Conservation (phyloP, 805 yeast species). For the Candida vaughaniae region DNA sequence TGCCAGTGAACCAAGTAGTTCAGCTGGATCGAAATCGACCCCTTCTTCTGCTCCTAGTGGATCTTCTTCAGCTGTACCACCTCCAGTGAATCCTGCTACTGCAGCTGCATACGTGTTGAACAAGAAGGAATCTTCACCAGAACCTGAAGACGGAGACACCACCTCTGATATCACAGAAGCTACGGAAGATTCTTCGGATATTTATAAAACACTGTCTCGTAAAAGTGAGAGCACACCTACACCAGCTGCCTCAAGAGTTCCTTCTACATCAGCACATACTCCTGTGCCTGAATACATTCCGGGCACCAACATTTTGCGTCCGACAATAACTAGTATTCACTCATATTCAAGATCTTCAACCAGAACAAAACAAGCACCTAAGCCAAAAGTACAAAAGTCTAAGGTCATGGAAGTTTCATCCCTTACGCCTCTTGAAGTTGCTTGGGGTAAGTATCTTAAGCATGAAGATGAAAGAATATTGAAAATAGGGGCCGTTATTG, state of each 20-base stretch:
- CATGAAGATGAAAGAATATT: conserved; percentile 61
- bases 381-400: conserved; percentile 18
- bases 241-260: conserved; percentile 21
- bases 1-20: conserved; percentile 11
- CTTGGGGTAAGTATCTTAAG: conserved; percentile 55
- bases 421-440: conserved; percentile 52
- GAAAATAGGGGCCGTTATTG: conserved; percentile 54
- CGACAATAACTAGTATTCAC: conserved; percentile 41
- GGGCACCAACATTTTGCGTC: conserved; percentile 58
- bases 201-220: conserved; percentile 23
- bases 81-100: conserved; percentile 31
- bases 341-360: conserved; percentile 21
- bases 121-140: conserved; percentile 19
- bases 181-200: conserved; percentile 10
- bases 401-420: conserved; percentile 42
- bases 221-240: conserved; percentile 21
- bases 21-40: conserved; percentile 1
- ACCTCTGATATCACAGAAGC: conserved; percentile 23
- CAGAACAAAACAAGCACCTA: conserved; percentile 11
- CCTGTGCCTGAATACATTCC: conserved; percentile 51
- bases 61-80: conserved; percentile 4
- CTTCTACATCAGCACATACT: conserved; percentile 14
- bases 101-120: conserved; percentile 42
- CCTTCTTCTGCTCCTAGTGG: not conserved
- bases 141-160: conserved; percentile 11